phyloP scores from a whole-genome alignment of 306 rosid species.

The Sicyos edulis region DNA sequence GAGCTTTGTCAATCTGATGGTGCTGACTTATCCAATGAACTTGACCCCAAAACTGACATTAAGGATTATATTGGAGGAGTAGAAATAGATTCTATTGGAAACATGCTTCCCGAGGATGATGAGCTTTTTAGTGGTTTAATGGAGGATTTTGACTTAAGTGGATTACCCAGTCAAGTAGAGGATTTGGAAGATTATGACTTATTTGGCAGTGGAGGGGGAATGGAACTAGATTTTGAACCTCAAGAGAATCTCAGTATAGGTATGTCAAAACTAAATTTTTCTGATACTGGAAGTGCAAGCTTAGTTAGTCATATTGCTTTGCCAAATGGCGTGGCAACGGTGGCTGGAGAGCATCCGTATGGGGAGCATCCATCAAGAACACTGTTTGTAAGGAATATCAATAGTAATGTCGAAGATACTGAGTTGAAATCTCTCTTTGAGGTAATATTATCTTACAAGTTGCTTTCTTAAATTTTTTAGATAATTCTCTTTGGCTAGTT shows the following conservation, averaged over 20 bases:
- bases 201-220: conserved; percentile 82
- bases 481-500: not conserved
- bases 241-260: conserved; percentile 52
- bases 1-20: conserved; percentile 42
- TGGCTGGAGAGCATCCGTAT: conserved; percentile 92
- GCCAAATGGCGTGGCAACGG: conserved; percentile 69
- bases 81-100: conserved; percentile 47
- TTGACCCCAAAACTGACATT: conserved; percentile 34
- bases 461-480: conserved; percentile 3
- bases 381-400: conserved; percentile 81
- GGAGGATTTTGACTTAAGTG: conserved; percentile 82
- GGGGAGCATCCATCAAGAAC: conserved; percentile 99
- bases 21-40: conserved; percentile 44
- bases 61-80: conserved; percentile 46
- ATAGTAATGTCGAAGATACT: conserved; percentile 79
- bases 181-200: conserved; percentile 81
- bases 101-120: conserved; percentile 75
- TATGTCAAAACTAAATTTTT: conserved; percentile 53
- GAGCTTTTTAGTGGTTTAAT: conserved; percentile 78
- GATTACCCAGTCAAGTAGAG: conserved; percentile 80
- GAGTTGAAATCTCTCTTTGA: conserved; percentile 57
- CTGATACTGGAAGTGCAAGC: conserved; percentile 48
- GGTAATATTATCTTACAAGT: conserved; percentile 28
- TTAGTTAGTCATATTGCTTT: conserved; percentile 53
- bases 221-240: conserved; percentile 77